These are phyloP conservation scores for Mycena galopus DNA, from an alignment of 768 basidiomycete species.

Conservation along the genomic window DNA sequence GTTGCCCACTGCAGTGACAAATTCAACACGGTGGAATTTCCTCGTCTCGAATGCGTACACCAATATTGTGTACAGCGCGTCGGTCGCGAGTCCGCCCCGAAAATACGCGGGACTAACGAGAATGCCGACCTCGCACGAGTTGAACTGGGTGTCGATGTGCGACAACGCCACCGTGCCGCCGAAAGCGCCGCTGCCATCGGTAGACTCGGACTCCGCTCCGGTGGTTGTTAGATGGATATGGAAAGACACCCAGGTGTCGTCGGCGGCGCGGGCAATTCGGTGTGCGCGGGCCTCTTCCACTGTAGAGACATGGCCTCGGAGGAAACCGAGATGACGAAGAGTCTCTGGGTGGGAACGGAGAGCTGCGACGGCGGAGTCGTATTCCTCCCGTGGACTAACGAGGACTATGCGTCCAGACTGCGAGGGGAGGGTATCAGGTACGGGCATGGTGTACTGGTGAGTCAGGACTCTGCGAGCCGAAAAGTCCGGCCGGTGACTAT, in stretches of 20 bases:
- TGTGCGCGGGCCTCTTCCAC: constrained; percentile 51
- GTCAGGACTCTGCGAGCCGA: too few relatives aligned
- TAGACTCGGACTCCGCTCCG: constrained; percentile 34
- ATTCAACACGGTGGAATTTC: constrained; percentile 56
- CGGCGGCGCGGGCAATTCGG: constrained; percentile 52
- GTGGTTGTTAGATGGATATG: constrained; percentile 43
- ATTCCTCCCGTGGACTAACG: constrained; percentile 46
- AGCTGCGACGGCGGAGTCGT: constrained; percentile 52
- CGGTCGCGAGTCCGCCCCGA: constrained; percentile 57
- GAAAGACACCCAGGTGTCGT: constrained; percentile 51
- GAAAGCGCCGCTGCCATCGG: too few relatives aligned
- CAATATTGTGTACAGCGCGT: constrained; percentile 56
- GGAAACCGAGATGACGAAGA: constrained; percentile 53
- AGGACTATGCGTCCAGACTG: constrained; percentile 49
- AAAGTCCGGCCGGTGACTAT: too few relatives aligned
- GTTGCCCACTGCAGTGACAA: constrained; percentile 59
- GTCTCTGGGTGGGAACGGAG: constrained; percentile 56
- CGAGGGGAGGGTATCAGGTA: not conserved
- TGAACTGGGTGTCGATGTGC: constrained; percentile 50
- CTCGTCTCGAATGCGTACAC: constrained; percentile 57
- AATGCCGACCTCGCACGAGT: constrained; percentile 58
- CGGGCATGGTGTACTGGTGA: not conserved
- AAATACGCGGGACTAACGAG: constrained; percentile 52
- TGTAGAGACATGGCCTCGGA: constrained; percentile 54
- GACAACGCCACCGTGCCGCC: constrained; percentile 56